Conservation (phyloP, 176 grass and related monocot species). For the Pontederia paniculata region DNA sequence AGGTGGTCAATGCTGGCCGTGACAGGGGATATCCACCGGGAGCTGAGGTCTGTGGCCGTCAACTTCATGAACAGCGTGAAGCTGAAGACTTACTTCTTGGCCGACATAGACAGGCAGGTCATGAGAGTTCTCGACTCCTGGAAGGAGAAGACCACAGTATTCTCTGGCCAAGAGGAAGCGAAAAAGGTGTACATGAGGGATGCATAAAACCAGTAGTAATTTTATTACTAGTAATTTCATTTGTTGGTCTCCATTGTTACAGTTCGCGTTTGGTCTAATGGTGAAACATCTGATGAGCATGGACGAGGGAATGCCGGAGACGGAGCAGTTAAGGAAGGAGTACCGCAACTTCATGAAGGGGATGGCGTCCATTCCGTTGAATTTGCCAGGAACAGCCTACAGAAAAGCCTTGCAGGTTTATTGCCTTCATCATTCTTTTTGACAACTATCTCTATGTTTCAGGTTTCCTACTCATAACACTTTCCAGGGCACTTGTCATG, state of each 20-base stretch:
- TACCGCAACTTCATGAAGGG: constrained; percentile 32
- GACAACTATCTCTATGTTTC: not conserved
- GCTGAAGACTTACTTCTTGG: constrained; percentile 16
- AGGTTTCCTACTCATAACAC: no score
- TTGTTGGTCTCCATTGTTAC: not conserved
- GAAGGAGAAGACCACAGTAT: constrained; percentile 12
- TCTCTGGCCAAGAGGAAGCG: constrained; percentile 20
- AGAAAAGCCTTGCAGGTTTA: constrained; percentile 28
- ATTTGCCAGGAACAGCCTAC: constrained; percentile 31
- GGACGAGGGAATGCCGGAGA: constrained; percentile 18
- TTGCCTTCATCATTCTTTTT: not conserved
- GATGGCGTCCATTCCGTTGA: constrained; percentile 24
- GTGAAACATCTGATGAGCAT: constrained; percentile 30
- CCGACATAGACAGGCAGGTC: constrained; percentile 18
- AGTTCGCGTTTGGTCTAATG: constrained; percentile 40
- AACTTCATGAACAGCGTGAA: constrained; percentile 20
- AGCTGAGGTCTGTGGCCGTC: constrained; percentile 26
- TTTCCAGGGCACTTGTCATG: no score
- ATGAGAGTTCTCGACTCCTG: constrained; percentile 16
- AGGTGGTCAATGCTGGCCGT: constrained; percentile 23
- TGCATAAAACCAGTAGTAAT: no score
- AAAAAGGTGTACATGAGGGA: constrained; percentile 21
- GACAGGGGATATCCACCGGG: constrained; percentile 16
- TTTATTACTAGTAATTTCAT: no score
- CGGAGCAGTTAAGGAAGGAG: constrained; percentile 25